Conservation (phyloP, 192 early-diverging fungal genomes). For the Podila minutissima region DNA sequence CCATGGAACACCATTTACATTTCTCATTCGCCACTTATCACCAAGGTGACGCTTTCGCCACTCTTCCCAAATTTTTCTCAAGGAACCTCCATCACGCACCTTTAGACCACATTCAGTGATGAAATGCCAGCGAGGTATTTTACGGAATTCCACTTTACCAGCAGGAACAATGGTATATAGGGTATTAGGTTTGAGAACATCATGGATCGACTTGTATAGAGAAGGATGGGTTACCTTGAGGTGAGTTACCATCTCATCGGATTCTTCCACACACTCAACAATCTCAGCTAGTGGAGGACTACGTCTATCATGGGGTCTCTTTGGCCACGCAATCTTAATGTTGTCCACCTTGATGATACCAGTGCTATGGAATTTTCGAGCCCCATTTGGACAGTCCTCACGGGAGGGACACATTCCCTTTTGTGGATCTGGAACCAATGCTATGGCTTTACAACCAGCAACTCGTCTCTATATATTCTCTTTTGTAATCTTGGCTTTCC, state of each 20-base stretch:
- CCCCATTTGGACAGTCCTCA: background rate
- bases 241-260: background rate
- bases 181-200: background rate
- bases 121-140: background rate
- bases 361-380: background rate
- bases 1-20: too few relatives aligned
- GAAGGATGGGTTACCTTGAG: background rate
- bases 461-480: background rate
- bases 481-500: background rate
- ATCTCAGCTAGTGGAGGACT: background rate
- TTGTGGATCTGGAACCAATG: background rate
- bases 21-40: too few relatives aligned
- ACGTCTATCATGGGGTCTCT: background rate
- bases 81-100: too few relatives aligned
- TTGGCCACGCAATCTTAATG: background rate
- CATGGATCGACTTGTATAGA: background rate
- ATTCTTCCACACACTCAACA: background rate
- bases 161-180: background rate
- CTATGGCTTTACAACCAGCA: background rate
- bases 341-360: background rate
- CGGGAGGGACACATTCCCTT: background rate
- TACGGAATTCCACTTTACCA: background rate
- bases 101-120: background rate
- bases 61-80: too few relatives aligned
- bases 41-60: too few relatives aligned